Percentiles rank a stretch among this genome's conserved stretches.
These are phyloP conservation scores for Chalara sp. DNA, from an alignment of 2,329 filamentous ascomycete species.

Conservation along the genomic window DNA sequence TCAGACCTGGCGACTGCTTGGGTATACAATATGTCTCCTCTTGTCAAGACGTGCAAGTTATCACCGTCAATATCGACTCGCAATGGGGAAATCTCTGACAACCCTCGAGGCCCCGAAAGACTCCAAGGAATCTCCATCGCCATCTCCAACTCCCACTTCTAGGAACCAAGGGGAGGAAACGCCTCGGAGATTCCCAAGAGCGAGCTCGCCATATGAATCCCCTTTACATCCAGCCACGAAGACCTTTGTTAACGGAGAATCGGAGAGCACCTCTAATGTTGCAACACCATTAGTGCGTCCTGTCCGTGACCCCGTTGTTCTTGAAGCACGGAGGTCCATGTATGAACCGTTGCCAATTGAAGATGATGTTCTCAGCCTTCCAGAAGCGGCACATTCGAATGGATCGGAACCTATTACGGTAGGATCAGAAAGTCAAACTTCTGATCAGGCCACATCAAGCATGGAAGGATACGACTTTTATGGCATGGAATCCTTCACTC, in stretches of 20 bases:
- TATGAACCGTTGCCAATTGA: conserved; percentile 24
- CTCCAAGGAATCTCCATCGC: conserved; percentile 12
- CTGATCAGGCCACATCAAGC: conserved; percentile 16
- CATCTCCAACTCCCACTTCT: conserved; percentile 1
- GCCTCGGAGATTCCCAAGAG: conserved; percentile 14
- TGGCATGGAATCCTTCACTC: conserved; percentile 45
- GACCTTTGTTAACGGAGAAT: conserved; percentile 32
- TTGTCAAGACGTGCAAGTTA: conserved; percentile 48
- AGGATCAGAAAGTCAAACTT: conserved; percentile 9
- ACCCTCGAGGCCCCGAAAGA: conserved; percentile 22
- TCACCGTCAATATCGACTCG: conserved; percentile 44
- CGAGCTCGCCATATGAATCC: conserved; percentile 8
- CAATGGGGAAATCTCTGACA: conserved; percentile 5
- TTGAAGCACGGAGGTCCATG: conserved; percentile 17
- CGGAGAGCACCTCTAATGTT: conserved; percentile 57
- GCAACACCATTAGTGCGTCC: conserved; percentile 53
- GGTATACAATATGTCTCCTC: conserved; percentile 48
- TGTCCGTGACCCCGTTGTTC: conserved; percentile 28
- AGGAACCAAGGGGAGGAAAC: conserved; percentile 17
- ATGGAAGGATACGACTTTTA: conserved; percentile 60
- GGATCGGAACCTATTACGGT: conserved; percentile 18
- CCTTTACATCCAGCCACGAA: conserved; percentile 12
- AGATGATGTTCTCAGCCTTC: conserved; percentile 21
- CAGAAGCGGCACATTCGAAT: conserved; percentile 18
- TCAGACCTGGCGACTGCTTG: conserved; percentile 57